phyloP scores from a whole-genome alignment of 1,139 yeast genomes.

The Nematodospora anomalae region DNA sequence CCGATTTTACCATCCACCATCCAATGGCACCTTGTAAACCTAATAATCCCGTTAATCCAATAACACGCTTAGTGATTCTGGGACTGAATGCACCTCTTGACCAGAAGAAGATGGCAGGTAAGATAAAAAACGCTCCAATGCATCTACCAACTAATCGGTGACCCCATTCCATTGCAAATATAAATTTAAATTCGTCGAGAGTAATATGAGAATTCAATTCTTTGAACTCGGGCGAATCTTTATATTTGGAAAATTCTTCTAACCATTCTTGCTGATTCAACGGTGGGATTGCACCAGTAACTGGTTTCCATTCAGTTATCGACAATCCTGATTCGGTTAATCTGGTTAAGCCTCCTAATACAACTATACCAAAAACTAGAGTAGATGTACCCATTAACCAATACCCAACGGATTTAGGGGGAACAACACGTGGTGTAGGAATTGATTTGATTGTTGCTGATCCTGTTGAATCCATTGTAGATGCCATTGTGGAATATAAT shows the following conservation, averaged over 20 bases:
- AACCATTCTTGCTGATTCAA: slow-evolving; percentile 79
- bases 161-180: slow-evolving; percentile 97
- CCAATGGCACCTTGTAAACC: slow-evolving; percentile 96
- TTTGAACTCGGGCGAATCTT: slow-evolving; percentile 86
- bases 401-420: slow-evolving; percentile 67
- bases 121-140: slow-evolving; percentile 77
- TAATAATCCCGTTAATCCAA: slow-evolving; percentile 71
- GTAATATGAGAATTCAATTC: slow-evolving; percentile 87
- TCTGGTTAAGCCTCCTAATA: slow-evolving; percentile 94
- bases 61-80: slow-evolving; percentile 64
- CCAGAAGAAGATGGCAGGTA: slow-evolving; percentile 86
- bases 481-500: slow-evolving; percentile 8
- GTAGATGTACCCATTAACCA: slow-evolving; percentile 92
- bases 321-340: slow-evolving; percentile 94
- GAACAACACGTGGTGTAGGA: slow-evolving; percentile 21
- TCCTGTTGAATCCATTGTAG: slow-evolving; percentile 4
- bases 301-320: slow-evolving; percentile 98
- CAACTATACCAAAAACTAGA: slow-evolving; percentile 90
- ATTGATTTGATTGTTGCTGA: slow-evolving; percentile 8
- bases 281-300: slow-evolving; percentile 94
- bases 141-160: slow-evolving; percentile 91
- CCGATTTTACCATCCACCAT: slow-evolving; percentile 99
- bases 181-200: slow-evolving; percentile 90
- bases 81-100: slow-evolving; percentile 63
- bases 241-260: slow-evolving; percentile 76